Base-by-base conservation (phyloP, 352 stramenopile genomes). In the Phytophthora constricta region DNA sequence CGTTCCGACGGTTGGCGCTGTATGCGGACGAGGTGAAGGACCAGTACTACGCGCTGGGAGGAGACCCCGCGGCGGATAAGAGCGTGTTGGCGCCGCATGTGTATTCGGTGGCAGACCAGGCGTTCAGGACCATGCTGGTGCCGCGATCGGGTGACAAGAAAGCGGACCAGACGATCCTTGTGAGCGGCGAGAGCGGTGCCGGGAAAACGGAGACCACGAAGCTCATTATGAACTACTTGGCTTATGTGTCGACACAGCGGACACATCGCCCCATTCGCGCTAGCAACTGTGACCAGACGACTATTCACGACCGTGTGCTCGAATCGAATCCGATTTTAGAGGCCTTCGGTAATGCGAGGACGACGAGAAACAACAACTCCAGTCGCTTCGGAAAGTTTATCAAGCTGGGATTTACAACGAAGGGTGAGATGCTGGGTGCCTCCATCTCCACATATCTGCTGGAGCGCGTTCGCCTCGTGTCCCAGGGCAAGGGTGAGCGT, bases 181-280 rank as follows among this genome's bases (percentile, higher is more conserved):
- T 99, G 31, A 98, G 92, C 10, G 97, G 97, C 5, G 97, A 99
- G 72, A 96, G 80, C 52, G 96, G 97, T 16, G 95, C 96, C 16
- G 96, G 97, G 20, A 99, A 99, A 80, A 99, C 96, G 17, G 96
- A 98, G 56, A 98, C 96, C 5, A 98, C 96, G 7, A 99, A 99
- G 79, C 90, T 98, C 63, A 97, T 98, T 65, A 98, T 99, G 95
- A 87, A 96, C 63, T 99, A 99, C 81, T 75, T 99, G 51, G 86
- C 95, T 25, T 93, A 88, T 34, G 87, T 94, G 19, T 94, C 89
- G n/a, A 82, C 76, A 19, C 68, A 76, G 23, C 71, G 71, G n/a
- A 68, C 62, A 13, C 71, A 59, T 13, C 58, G 67, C 25, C 47
- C 61, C 5, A 73, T 68, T 56, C 49, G 55, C 51, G 42, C 58